Conservation (phyloP, 768 basidiomycete species). For the Calocera viscosa region DNA sequence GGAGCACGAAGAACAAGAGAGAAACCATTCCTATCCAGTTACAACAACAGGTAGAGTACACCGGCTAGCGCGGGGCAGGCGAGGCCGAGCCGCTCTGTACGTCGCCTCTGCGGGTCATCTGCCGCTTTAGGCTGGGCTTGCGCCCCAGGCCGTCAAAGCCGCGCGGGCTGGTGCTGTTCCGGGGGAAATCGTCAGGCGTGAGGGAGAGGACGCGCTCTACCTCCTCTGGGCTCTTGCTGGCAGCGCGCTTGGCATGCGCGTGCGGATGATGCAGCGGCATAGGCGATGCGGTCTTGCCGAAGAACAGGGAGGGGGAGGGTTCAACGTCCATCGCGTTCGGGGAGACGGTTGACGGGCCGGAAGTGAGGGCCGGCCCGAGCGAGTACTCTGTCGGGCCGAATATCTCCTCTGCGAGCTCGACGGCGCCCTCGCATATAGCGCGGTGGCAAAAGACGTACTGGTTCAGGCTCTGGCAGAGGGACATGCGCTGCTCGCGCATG, state of each 20-base stretch:
- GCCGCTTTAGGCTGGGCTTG: background rate
- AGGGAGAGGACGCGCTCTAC: background rate
- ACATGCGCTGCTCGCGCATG: slow-evolving; percentile 95
- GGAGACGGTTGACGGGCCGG: background rate
- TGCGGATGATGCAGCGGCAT: background rate
- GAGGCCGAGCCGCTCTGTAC: background rate
- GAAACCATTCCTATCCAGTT: background rate
- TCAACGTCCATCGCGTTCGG: background rate
- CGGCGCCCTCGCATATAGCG: slow-evolving; percentile 66
- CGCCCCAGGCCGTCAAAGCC: background rate
- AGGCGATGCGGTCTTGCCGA: background rate
- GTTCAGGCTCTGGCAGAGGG: slow-evolving; percentile 81
- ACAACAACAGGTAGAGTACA: background rate
- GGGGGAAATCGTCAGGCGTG: background rate
- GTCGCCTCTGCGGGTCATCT: background rate
- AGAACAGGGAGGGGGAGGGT: background rate
- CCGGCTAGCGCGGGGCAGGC: background rate
- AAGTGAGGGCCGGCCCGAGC: too few relatives aligned
- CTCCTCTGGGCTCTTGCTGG: background rate
- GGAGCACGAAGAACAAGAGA: too few relatives aligned
- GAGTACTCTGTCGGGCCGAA: background rate
- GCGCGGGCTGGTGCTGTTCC: background rate
- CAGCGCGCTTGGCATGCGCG: background rate
- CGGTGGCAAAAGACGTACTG: slow-evolving; percentile 93
- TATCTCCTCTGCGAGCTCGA: slow-evolving; percentile 59